Base-by-base conservation (phyloP, 2,329 filamentous ascomycete species). In the Penicillium sp. region DNA sequence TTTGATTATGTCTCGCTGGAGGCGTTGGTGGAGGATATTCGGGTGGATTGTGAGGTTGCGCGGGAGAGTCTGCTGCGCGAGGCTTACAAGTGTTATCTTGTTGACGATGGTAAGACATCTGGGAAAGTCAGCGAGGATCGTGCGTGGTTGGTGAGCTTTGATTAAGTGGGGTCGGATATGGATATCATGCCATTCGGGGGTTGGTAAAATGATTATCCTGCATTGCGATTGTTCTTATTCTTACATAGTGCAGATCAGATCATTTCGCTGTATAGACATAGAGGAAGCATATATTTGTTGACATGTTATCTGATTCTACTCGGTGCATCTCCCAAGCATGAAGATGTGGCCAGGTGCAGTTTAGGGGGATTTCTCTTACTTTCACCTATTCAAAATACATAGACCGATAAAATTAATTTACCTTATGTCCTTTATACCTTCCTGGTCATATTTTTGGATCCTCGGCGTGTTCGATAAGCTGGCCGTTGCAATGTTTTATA, bases 1-100 rank as follows among this genome's bases (percentile, higher is more conserved):
- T 87, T 84, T 71, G 91, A 97, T 78, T 99, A 99, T 77, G 85
- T 87, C 59, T 88, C 85, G 62, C 82, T 91, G 66, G 93, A 97
- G 62, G 89, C 88, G 35, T 80, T 97, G 71, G 86, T 97, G 45
- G 85, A 88, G 67, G 94, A 99, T 78, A 99, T 99, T 71, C 84
- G 85, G 71, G 84, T 88, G 65, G 94, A 97, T 79, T 96, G 94
- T 69, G 85, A 90, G 67, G 93, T 97, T 55, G 89, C 92, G 43
- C 81, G 82, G 65, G 78, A 81, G 68, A 94, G 91, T 77, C 77
- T 99, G 69, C 82, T 77, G 52, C 80, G 94, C 62, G 77, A 82
- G 33, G 81, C 75, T 25, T 99, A 87, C 75, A 65, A 64, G 58
- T 66, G 64, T 46, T 83, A 78, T 68, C 53, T 75, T 31, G 57